Conservation (phyloP, 2,329 filamentous ascomycete genomes). For the Stagonosporopsis tanaceti region DNA sequence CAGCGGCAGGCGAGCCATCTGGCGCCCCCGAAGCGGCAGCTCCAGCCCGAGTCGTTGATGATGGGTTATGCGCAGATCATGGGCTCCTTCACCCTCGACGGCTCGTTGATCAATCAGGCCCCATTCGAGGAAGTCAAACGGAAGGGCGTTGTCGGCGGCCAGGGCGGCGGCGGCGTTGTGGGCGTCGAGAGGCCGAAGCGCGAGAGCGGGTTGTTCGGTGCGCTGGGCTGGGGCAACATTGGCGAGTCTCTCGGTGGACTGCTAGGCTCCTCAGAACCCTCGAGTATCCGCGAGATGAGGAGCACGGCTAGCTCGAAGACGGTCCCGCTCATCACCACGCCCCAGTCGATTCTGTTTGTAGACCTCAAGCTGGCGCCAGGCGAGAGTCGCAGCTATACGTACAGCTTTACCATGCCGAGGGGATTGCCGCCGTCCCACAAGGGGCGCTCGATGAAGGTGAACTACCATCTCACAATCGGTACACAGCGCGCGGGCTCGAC, state of each 20-base stretch:
- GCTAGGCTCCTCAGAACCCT: constrained; percentile 84
- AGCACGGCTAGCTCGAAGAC: constrained; percentile 84
- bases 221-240: constrained; percentile 87
- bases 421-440: constrained; percentile 91
- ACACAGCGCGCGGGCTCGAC: constrained; percentile 84
- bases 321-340: constrained; percentile 90
- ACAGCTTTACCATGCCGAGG: constrained; percentile 83
- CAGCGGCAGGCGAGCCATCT: constrained; percentile 43
- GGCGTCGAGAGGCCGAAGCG: constrained; percentile 78
- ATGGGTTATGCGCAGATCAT: constrained; percentile 98
- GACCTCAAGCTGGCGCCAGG: constrained; percentile 87
- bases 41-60: constrained; percentile 80
- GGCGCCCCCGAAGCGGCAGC: constrained; percentile 41
- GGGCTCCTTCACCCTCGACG: constrained; percentile 90
- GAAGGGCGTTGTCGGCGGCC: constrained; percentile 87
- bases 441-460: constrained; percentile 92
- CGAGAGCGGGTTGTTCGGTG: constrained; percentile 79
- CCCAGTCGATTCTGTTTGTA: constrained; percentile 94
- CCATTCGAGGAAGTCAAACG: constrained; percentile 96
- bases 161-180: constrained; percentile 82
- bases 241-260: constrained; percentile 88
- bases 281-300: constrained; percentile 95
- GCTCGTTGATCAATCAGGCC: constrained; percentile 85
- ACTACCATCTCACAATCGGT: constrained; percentile 88
- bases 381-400: constrained; percentile 87